Percentiles rank a stretch among this genome's conserved stretches.
phyloP scores from a whole-genome alignment of 352 stramenopile species.

The Phytopythium cucurbitacearum region DNA sequence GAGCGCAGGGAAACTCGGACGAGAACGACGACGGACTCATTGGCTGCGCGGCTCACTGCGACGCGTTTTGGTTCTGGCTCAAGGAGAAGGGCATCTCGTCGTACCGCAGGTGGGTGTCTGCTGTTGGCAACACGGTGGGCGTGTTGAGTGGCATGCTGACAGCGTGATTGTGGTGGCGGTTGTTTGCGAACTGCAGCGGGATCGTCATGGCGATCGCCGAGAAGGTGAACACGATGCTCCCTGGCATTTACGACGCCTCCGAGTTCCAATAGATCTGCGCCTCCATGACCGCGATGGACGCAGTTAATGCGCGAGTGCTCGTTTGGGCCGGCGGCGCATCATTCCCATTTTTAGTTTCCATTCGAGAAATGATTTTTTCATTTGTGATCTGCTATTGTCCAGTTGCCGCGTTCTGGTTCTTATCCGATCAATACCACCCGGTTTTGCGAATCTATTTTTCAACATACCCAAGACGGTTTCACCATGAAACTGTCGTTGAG shows the following conservation, averaged over 20 bases:
- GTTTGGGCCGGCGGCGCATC: too few species aligned
- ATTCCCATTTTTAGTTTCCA: too few species aligned
- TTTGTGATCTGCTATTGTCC: too few species aligned
- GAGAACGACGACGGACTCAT: conserved; percentile 88
- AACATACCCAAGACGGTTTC: too few species aligned
- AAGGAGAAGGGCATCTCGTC: conserved; percentile 93
- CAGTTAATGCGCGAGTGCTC: too few species aligned
- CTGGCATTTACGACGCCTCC: conserved; percentile 94
- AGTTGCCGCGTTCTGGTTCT: too few species aligned
- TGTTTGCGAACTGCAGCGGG: conserved; percentile 42
- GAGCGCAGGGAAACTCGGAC: conserved; percentile 63
- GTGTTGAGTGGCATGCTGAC: conserved; percentile 96
- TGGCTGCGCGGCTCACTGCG: conserved; percentile 91
- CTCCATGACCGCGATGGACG: too few species aligned
- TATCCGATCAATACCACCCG: too few species aligned
- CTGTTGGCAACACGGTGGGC: conserved; percentile 58
- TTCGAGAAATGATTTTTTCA: too few species aligned
- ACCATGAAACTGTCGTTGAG: too few species aligned
- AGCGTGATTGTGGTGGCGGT: conserved; percentile 96
- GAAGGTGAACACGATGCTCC: conserved; percentile 96
- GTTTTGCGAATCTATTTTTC: too few species aligned
- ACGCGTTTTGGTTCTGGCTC: conserved; percentile 97
- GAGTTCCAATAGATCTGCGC: conserved; percentile 86
- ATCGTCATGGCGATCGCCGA: conserved; percentile 97
- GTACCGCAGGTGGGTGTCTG: conserved; percentile 76